Conservation (phyloP, 176 grass and related monocot genomes). For the Echinochloa phyllopogon region DNA sequence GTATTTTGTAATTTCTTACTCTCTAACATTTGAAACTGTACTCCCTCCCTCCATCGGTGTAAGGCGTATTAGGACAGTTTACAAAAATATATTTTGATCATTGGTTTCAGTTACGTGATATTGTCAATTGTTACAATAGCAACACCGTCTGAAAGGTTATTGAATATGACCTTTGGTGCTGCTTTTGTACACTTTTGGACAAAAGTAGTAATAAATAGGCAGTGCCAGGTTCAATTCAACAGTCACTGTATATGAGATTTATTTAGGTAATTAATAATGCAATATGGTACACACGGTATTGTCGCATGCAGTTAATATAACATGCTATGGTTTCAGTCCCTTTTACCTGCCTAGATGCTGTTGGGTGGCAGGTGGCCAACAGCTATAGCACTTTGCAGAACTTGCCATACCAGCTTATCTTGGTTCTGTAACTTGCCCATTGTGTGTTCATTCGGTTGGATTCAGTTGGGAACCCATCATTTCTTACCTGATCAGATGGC, state of each 20-base stretch:
- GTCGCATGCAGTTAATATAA: not conserved
- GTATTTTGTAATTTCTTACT: not conserved
- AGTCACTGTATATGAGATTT: not conserved
- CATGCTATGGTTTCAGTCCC: not conserved
- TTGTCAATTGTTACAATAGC: not conserved
- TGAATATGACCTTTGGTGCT: not conserved
- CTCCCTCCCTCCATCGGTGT: not conserved
- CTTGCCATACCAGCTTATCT: not conserved
- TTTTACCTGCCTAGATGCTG: not conserved
- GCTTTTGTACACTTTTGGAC: not conserved
- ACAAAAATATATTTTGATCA: not conserved
- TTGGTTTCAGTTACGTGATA: not conserved
- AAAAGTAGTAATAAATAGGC: not conserved
- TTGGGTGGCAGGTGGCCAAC: not conserved
- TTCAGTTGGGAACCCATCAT: not conserved
- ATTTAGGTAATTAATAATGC: not conserved
- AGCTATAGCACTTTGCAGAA: not conserved
- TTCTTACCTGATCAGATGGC: not conserved
- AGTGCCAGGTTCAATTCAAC: conserved; percentile 5
- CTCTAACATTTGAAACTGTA: not conserved
- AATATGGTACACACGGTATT: not conserved
- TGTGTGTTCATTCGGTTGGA: not conserved
- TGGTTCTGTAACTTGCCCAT: not conserved
- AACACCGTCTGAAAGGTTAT: not conserved
- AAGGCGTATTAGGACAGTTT: not conserved